phyloP scores from a whole-genome alignment of 2,329 filamentous ascomycete species.

The Aspergillus candidus region DNA sequence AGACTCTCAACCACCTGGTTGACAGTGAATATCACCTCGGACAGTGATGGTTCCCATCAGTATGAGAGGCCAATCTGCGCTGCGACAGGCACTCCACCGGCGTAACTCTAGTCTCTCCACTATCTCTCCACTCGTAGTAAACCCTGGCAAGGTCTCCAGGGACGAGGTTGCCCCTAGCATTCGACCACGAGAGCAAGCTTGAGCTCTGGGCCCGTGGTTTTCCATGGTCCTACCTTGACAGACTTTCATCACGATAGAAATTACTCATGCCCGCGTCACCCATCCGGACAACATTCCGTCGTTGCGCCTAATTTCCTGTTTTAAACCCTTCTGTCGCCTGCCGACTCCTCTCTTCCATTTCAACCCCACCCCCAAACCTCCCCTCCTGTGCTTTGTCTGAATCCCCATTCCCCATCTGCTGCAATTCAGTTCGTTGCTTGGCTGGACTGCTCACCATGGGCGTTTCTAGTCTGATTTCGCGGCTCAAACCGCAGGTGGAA shows the following conservation, averaged over 20 bases:
- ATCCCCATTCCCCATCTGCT: background rate
- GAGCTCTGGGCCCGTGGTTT: constrained; percentile 28
- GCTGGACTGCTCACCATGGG: constrained; percentile 21
- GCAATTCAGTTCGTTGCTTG: constrained; percentile 1
- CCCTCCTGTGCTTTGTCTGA: constrained; percentile 4
- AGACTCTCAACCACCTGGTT: too few species aligned
- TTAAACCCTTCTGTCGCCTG: background rate
- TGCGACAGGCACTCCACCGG: too few species aligned
- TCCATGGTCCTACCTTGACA: constrained; percentile 14
- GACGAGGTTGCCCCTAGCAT: constrained; percentile 19
- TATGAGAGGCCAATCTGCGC: too few species aligned
- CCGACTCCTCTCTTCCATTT: background rate
- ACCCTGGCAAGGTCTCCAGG: constrained; percentile 19
- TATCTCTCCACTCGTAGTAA: constrained; percentile 20
- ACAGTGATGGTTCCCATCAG: too few species aligned
- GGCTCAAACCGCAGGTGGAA: constrained; percentile 24
- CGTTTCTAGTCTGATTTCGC: constrained; percentile 22
- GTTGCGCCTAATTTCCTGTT: background rate
- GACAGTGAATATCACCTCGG: too few species aligned
- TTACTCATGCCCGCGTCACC: too few species aligned
- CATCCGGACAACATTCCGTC: too few species aligned
- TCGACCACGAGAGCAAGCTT: constrained; percentile 15
- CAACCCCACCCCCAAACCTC: background rate
- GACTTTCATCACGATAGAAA: too few species aligned
- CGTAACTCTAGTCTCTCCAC: constrained; percentile 12